Evolutionary conservation across 139 green algal genomes (phyloP), one percentile per base, ranked within the genome.

Genomic region (Pleodorina starrii): DNA sequence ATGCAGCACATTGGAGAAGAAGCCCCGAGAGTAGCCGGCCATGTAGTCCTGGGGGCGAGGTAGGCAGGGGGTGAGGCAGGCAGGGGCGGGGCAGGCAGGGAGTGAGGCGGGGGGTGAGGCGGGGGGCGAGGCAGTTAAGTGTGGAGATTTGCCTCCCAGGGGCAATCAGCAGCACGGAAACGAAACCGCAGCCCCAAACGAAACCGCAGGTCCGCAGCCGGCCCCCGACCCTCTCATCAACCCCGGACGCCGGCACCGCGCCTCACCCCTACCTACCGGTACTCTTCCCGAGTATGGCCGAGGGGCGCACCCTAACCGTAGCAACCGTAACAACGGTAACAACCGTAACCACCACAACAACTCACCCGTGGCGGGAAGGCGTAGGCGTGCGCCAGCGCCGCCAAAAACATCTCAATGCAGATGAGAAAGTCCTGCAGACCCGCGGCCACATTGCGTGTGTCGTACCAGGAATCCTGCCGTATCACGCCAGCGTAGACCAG

Each of bases 321-420:
- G n/a, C n/a, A n/a, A n/a, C n/a, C n/a, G n/a, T n/a, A n/a, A n/a
- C n/a, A n/a, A n/a, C n/a, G n/a, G n/a, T n/a, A n/a, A n/a, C n/a
- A n/a, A n/a, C n/a, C n/a, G n/a, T n/a, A n/a, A n/a, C n/a, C n/a
- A n/a, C n/a, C n/a, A n/a, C n/a, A n/a, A n/a, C 63, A 11, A 38
- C 63, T 21, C 32, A 93, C 89, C 90, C 89, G 87, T 7, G 97
- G 94, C 0, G 97, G 96, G 95, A 99, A 99, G 84, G 95, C 95
- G 84, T 98, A 97, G 0, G 97, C 94, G 89, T 99, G 96, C 54
- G 95, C 95, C 48, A 99, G 87, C 0, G 98, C 96, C 1, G 97
- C 97, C 29, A 98, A 77, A 86, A 99, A 99, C 97, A 99, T 99
- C 94, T 99, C 98, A 10, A 99, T 96, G 90, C 97, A 98, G 87